Conservation (phyloP, 345 rosid species). For the Sisymbrium altissimum region DNA sequence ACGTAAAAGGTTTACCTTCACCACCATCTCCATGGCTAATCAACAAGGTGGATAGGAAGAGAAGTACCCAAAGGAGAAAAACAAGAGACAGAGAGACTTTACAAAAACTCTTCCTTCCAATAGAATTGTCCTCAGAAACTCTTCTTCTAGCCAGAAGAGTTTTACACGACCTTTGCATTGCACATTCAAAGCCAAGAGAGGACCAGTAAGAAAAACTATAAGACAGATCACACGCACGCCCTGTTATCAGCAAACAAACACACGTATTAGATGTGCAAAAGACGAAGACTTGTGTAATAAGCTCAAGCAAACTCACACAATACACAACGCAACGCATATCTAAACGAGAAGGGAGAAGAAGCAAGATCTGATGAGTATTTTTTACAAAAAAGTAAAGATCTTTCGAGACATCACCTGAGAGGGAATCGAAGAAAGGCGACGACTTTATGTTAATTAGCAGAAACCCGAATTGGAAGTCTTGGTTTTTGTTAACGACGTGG, state of each 20-base stretch:
- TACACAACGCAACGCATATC: neutral
- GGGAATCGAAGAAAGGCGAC: neutral
- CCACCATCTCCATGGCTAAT: constrained; percentile 57
- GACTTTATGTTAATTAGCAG: neutral
- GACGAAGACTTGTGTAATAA: neutral
- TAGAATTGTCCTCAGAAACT: constrained; percentile 40
- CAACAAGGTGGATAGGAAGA: constrained; percentile 65
- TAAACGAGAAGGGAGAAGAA: neutral
- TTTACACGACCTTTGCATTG: constrained; percentile 79
- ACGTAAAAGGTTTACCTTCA: constrained; percentile 46
- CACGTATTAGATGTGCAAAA: neutral
- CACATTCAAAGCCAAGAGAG: constrained; percentile 47
- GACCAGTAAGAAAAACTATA: neutral
- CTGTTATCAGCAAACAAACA: constrained; percentile 9
- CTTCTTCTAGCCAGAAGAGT: constrained; percentile 71
- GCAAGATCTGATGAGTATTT: constrained; percentile 13
- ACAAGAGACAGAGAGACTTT: constrained; percentile 71
- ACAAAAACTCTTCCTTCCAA: constrained; percentile 43
- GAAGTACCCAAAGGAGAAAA: constrained; percentile 65
- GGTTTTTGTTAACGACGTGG: neutral
- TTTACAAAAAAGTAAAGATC: neutral
- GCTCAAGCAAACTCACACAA: neutral
- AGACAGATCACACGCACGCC: neutral
- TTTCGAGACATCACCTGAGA: constrained; percentile 6
- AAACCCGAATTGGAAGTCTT: neutral